Base-by-base conservation (phyloP, 2,329 filamentous ascomycete species). In the Drechmeria coniospora region DNA sequence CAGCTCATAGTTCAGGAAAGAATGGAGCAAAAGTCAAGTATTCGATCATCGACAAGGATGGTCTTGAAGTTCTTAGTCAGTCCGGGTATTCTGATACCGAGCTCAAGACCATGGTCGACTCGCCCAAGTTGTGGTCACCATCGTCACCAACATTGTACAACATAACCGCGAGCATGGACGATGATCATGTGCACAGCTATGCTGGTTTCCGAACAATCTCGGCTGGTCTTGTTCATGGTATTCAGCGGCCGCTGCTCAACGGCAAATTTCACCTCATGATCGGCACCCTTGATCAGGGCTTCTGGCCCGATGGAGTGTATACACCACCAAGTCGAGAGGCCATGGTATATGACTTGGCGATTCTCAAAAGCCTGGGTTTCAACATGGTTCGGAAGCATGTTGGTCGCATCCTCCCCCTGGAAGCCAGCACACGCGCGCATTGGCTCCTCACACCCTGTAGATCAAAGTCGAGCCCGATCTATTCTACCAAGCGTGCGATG, bases 331-430 rank as follows among this genome's bases (percentile, higher is more conserved):
- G 60, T 7, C 54, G 59, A 3, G 73, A 80, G 35, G 76, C 75
- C 0, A 75, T 81, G 71, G 53, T 68, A 0, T 79, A 63, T 30
- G 77, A 81, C 38, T 42, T 82, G 9, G 43, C 75, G 32, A 50
- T 69, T 4, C 47, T 80, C 31, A 81, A 81, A 50, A 51, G 55
- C 2, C 56, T 80, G 2, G 75, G 75, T 0, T 74, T 77, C 47
- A 81, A 81, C 46, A 74, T 73, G 61, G 44, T 80, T 8, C 68
- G 77, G 20, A 81, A 82, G 44, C 76, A 81, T 39, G 71, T 70
- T 40, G 53, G 66, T 45, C 8, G 11, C n/a, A n/a, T n/a, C n/a
- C n/a, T n/a, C n/a, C n/a, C n/a, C n/a, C n/a, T n/a, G n/a, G n/a
- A n/a, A n/a, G n/a, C n/a, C n/a, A n/a, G n/a, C n/a, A n/a, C n/a